Evolutionary conservation across 2,329 filamentous ascomycete species (phyloP), one percentile per base, ranked within the genome.

Genomic region (Claviceps fusiformis): DNA sequence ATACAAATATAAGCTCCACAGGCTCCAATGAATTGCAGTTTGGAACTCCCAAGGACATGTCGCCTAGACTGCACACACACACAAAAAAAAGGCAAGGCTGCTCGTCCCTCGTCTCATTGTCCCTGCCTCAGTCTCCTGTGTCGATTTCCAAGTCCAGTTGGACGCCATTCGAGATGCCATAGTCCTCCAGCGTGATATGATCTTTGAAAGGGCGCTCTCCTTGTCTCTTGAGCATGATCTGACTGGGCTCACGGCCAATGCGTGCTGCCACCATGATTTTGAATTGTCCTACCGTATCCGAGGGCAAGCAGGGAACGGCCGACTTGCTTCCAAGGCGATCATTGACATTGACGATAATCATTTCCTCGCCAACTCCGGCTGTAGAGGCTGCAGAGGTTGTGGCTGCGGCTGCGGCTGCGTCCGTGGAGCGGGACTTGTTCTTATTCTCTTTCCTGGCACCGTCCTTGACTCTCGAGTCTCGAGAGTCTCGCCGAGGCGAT

Each of bases 291-390:
- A 96, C 85, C 8, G 84, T 85, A 71, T 97, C 92, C 3, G 83
- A 86, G 0, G 88, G 84, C 56, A 95, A 75, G 67, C 91, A 96
- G 0, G 92, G 92, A 59, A 97, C 93, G 53, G 88, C 86, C 17
- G 91, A 89, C 65, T 95, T 95, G n/a, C 92, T 96, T 13, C 92
- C 92, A 41, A 97, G 75, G n/a, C 92, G 81, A 70, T 97, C 92
- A 68, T 97, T 97, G 65, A 97, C 83, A 64, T 92, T 83, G 19
- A 97, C 91, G 53, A 95, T 81, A 61, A 97, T 96, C 86, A 96
- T 95, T 55, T 89, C 85, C 65, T 95, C 86, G 6, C 75, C 69
- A 4, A 71, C 44, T 10, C 59, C 60, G 2, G 57, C 51, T 67
- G 69, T 58, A 35, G 61, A 60, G 19, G 19, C 19, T 19, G 19